A percentile compares a stretch with the other conserved stretches of the same genome.
Evolutionary conservation across 306 rosid genomes (phyloP).

Genomic region (Notholithocarpus densiflorus): DNA sequence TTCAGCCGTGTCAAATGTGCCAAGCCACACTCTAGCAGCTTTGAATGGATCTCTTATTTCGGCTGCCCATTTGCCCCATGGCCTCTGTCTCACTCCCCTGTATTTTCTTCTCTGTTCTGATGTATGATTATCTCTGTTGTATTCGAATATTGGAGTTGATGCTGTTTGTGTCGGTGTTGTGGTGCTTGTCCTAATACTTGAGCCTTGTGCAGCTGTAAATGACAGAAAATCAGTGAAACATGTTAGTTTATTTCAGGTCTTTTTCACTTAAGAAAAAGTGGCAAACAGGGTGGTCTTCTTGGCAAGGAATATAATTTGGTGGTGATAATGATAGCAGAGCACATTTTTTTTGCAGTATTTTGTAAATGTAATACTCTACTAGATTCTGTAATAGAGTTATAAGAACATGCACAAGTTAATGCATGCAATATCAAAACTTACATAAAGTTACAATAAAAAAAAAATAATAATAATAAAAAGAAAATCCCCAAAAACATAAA

Average conservation of each 20-base stretch:
- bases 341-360: not conserved
- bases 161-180: not conserved
- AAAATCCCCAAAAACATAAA: too few species aligned
- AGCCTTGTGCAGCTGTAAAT: constrained; percentile 12
- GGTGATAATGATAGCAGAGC: not conserved
- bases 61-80: constrained; percentile 80
- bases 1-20: constrained; percentile 56
- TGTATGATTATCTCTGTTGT: constrained; percentile 13
- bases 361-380: not conserved
- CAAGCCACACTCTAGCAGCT: constrained; percentile 65
- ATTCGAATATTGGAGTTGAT: constrained; percentile 30
- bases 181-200: constrained; percentile 5
- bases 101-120: constrained; percentile 38
- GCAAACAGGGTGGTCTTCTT: not conserved
- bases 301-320: not conserved
- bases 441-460: too few species aligned
- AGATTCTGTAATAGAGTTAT: not conserved
- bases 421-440: not conserved
- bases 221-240: not conserved
- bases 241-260: not conserved
- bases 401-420: not conserved
- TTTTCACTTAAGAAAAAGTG: not conserved
- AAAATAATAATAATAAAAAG: too few species aligned
- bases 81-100: constrained; percentile 77
- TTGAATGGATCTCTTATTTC: constrained; percentile 62